Base-by-base conservation (phyloP, 495 filamentous ascomycete species). In the Astrothelium subdiscretum region DNA sequence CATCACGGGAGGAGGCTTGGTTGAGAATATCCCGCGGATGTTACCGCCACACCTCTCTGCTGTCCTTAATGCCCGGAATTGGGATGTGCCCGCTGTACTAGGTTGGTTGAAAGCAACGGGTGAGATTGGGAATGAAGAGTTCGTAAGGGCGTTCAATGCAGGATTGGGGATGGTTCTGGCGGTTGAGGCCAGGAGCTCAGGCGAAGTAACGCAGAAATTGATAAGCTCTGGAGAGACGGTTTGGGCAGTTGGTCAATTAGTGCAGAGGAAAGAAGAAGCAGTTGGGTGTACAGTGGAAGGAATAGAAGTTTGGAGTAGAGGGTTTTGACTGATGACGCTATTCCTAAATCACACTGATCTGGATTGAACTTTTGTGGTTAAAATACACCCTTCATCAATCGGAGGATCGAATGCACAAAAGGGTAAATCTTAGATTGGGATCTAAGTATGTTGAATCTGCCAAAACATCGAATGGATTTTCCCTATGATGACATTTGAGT, bases 21-120 rank as follows among this genome's bases (percentile, higher is more conserved):
- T 85, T 10, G 94, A 98, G 70, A 97, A 97, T 76, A 83, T 98
- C 4, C 94, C 94, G 27, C 82, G 94, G 32, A 96, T 95, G 88
- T 81, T 98, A 2, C 94, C 94, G 1, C 61, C 74, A 1, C 77
- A 83, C 31, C 82, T 97, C 3, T 80, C 87, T 3, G 91, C 88
- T 11, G 81, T 87, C 67, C 80, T 98, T 58, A 86, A 96, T 65
- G 86, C 88, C 18, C 70, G 73, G 22, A 69, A 78, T 1, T 97
- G 92, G 90, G 51, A 77, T 18, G 78, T 87, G 40, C 90, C 90
- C 6, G 71, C 81, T 0, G 86, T 96, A 18, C 90, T 97, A 75
- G 72, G 75, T 63, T 98, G 94, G 94, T 78, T 98, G 59, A 88
- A 90, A 73, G 70, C 79, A 70, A 79, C 80, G 27, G 94, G 91